Percentiles rank a stretch among this genome's conserved stretches.
Evolutionary conservation across 208 protist genomes (phyloP).

Genomic region (Trypanosoma rangeli): DNA sequence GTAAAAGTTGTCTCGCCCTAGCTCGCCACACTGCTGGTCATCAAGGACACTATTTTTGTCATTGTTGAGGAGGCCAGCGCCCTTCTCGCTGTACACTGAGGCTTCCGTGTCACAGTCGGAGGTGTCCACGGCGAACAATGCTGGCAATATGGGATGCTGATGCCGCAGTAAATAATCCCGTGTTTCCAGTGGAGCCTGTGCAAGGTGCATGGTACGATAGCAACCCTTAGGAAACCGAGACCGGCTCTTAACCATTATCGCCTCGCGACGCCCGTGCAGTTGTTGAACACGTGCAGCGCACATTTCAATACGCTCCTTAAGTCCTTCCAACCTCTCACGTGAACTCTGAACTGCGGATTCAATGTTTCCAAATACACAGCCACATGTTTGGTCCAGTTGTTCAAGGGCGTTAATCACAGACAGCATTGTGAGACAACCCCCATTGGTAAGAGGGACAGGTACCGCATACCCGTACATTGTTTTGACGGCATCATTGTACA

Average conservation of each 20-base stretch:
- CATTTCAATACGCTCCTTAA: slow-evolving; percentile 25
- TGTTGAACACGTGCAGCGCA: slow-evolving; percentile 24
- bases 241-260: slow-evolving; percentile 29
- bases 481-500: slow-evolving; percentile 21
- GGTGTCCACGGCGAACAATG: neutral
- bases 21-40: neutral
- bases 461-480: slow-evolving; percentile 25
- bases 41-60: neutral
- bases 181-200: slow-evolving; percentile 13
- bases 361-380: slow-evolving; percentile 33
- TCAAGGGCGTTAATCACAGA: slow-evolving; percentile 27
- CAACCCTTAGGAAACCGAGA: slow-evolving; percentile 21
- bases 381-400: slow-evolving; percentile 22
- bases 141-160: slow-evolving; percentile 2
- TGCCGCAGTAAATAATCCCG: slow-evolving; percentile 1
- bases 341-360: slow-evolving; percentile 20
- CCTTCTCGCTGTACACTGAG: neutral
- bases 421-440: slow-evolving; percentile 25
- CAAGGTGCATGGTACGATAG: slow-evolving; percentile 7
- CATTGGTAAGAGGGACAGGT: slow-evolving; percentile 29
- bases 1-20: slow-evolving; percentile 12
- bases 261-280: slow-evolving; percentile 31
- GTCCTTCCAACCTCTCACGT: slow-evolving; percentile 16
- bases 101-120: slow-evolving; percentile 12
- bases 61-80: neutral